Evolutionary conservation across 2,329 filamentous ascomycete genomes (phyloP), one percentile per base, ranked within the genome.

Genomic region (Laburnicola sp.): DNA sequence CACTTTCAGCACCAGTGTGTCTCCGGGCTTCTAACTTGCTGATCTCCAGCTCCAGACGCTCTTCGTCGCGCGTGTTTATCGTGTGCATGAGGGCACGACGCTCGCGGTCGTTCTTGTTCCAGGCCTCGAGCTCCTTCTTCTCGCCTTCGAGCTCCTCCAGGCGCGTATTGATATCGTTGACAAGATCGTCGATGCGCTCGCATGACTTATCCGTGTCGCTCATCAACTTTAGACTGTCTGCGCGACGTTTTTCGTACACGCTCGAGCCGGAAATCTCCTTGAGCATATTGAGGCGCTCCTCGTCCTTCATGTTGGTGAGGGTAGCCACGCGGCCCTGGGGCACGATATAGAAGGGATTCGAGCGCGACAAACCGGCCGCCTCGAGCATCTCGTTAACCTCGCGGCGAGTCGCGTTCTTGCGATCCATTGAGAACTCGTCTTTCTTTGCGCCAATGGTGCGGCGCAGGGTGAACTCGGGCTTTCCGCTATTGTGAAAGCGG

Each of bases 241-340:
- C 83, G 55, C 95, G 86, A 50, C 93, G 87, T 46, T 90, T 88
- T 75, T 99, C 94, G 75, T 99, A 99, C 38, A 97, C 91, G 66
- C 97, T 91, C 6, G 94, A 99, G 56, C 94, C 94, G 0, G 94
- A 94, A n/a, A 99, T 94, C 69, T 97, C 94, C 74, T 99, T 99
- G 55, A 99, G 77, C 53, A 99, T 78, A 60, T 88, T 92, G 56
- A 99, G 76, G 45, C 94, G 85, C 71, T 97, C 92, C 1, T 86
- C 86, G 72, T 99, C 94, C 74, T 97, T 97, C 94, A 99, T 99
- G 72, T 97, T 99, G 38, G 94, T 99, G 68, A 99, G 80, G 23
- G 91, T 87, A 0, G 94, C 97, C 53, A 99, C 92, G 68, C 94
- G 91, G 47, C 94, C 94, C 73, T 99, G 94, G 0, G 95, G 94